These are phyloP conservation scores for Plasmodium chabaudi DNA, from an alignment of 169 alveolate species.

Conservation along the genomic window DNA sequence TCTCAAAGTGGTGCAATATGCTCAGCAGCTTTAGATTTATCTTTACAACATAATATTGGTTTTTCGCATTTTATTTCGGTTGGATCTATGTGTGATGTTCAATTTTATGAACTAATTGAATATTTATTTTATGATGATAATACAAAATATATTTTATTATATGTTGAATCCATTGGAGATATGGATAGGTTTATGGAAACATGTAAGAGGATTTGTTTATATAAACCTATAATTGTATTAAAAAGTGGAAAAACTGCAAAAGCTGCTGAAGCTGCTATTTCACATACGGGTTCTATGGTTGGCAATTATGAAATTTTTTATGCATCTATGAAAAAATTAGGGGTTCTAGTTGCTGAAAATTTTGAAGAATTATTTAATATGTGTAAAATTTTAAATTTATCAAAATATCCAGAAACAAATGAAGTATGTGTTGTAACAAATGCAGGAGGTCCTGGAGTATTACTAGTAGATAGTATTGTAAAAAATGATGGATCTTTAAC, in stretches of 20 bases:
- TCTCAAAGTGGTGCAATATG: conserved; percentile 89
- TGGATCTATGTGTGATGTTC: conserved; percentile 86
- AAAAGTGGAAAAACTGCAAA: conserved; percentile 87
- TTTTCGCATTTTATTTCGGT: conserved; percentile 87
- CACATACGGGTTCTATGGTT: conserved; percentile 89
- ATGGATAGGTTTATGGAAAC: conserved; percentile 83
- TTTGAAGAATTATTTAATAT: conserved; percentile 84
- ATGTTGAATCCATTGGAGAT: conserved; percentile 87
- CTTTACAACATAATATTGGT: conserved; percentile 84
- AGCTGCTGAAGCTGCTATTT: conserved; percentile 86
- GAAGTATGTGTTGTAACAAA: conserved; percentile 84
- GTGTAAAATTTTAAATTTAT: conserved; percentile 77
- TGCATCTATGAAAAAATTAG: conserved; percentile 84
- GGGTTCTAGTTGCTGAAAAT: conserved; percentile 83
- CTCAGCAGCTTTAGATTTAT: conserved; percentile 87
- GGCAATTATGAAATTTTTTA: conserved; percentile 85
- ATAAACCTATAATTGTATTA: conserved; percentile 85
- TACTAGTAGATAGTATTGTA: conserved; percentile 83
- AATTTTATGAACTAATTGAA: conserved; percentile 82
- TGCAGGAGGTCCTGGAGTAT: conserved; percentile 90
- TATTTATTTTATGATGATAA: conserved; percentile 83
- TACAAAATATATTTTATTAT: conserved; percentile 81
- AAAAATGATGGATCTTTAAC: conserved; percentile 80
- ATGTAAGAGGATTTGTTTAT: conserved; percentile 80
- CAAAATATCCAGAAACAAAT: conserved; percentile 81